Evolutionary conservation across 2,329 filamentous ascomycete species (phyloP), one percentile per base, ranked within the genome.

Genomic region (Penicillium capsulatum): DNA sequence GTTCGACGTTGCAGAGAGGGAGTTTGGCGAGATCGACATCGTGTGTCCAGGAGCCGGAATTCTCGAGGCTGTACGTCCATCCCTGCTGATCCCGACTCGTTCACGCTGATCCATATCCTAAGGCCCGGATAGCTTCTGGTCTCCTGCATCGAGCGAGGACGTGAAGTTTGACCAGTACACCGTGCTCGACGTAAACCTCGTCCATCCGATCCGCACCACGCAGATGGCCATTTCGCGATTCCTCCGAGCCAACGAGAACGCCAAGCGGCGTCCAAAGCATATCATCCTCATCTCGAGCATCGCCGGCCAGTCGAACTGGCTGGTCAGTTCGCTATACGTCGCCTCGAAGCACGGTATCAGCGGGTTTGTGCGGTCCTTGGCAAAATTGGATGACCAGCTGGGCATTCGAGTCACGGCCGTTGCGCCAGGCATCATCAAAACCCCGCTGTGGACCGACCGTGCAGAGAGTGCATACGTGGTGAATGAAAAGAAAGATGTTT

Each of bases 11-110:
- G 17, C 30, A 3, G n/a, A 17, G 15, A 16, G 28, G 19, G 16
- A 29, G 17, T 36, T 36, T 13, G 22, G 15, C 27, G 14, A 17
- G 24, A 27, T 36, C 17, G 34, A 36, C 24, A 36, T 36, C 14
- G 34, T 36, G 2, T 36, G 34, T 19, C 34, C 34, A 1, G 34
- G 34, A 15, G 34, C 34, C 24, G 34, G 34, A 10, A 17, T 36
- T n/a, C 27, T 27, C 9, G 34, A 36, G 15, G 20, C 34, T 11
- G 20, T 27, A 27, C 11, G 33, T n/a, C 27, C 22, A 5, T 22
- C 19, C 5, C 9, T 22, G 19, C 19, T 22, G 5, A 22, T 22
- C 5, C 9, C 19, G 9, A 22, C 19, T n/a, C 19, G 9, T 22
- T 9, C 5, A 22, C 9, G 19, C 19, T 22, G 19, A 22, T n/a